phyloP scores from a whole-genome alignment of 2,329 filamentous ascomycete species.

The Fusarium secorum region DNA sequence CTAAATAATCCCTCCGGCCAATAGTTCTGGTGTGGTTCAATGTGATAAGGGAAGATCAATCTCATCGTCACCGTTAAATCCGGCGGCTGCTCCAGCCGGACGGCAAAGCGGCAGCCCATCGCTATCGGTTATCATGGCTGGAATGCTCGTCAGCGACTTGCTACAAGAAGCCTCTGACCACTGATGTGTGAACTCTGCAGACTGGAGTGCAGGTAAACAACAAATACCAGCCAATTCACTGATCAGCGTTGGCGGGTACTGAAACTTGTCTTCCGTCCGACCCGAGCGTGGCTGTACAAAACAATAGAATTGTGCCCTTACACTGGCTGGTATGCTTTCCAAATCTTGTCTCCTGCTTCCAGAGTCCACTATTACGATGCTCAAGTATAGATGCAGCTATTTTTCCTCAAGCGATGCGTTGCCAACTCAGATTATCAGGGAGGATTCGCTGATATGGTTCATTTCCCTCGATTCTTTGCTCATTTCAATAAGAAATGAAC shows the following conservation, averaged over 20 bases:
- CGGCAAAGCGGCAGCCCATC: slow-evolving; percentile 25
- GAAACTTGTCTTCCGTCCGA: slow-evolving; percentile 29
- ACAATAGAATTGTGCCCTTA: slow-evolving; percentile 13
- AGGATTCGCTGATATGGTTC: neutral
- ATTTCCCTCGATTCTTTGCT: slow-evolving; percentile 19
- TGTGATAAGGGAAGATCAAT: slow-evolving; percentile 13
- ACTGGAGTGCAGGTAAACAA: slow-evolving; percentile 14
- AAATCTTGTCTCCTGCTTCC: neutral
- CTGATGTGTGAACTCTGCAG: neutral
- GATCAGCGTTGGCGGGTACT: slow-evolving; percentile 12
- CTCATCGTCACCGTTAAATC: neutral
- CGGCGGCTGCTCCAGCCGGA: slow-evolving; percentile 13
- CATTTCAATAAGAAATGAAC: slow-evolving; percentile 26
- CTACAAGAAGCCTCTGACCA: slow-evolving; percentile 1
- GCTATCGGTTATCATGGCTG: slow-evolving; percentile 4
- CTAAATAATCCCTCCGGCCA: slow-evolving; percentile 24
- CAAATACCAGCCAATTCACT: slow-evolving; percentile 11
- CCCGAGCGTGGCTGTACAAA: slow-evolving; percentile 35
- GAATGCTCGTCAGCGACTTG: slow-evolving; percentile 17
- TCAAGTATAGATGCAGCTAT: neutral
- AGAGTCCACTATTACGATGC: neutral
- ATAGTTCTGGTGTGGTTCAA: neutral
- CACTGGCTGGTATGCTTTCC: slow-evolving; percentile 1
- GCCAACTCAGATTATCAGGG: slow-evolving; percentile 1
- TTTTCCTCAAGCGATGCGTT: neutral